A percentile compares a stretch with the other conserved stretches of the same genome.
These are phyloP conservation scores for Venturia aucupariae DNA, from an alignment of 2,329 filamentous ascomycete genomes.

Conservation along the genomic window DNA sequence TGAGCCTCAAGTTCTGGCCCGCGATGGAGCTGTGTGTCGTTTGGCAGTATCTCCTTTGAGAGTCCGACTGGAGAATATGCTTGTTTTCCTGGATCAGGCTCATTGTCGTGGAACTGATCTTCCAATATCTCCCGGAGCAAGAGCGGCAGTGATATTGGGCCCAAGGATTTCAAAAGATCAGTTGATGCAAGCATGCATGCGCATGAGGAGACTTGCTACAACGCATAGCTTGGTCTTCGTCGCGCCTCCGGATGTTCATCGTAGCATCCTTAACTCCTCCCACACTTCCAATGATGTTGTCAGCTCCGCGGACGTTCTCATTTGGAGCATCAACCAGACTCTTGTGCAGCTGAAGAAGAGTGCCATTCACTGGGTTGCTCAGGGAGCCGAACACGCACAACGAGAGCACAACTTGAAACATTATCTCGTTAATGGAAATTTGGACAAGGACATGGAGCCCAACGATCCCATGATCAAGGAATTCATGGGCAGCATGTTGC, in stretches of 20 bases:
- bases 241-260: slow-evolving; percentile 48
- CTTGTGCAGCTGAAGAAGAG: slow-evolving; percentile 39
- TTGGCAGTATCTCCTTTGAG: slow-evolving; percentile 52
- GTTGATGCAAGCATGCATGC: slow-evolving; percentile 62
- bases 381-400: slow-evolving; percentile 36
- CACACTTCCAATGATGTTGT: slow-evolving; percentile 24
- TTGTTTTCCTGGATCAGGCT: slow-evolving; percentile 61
- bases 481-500: background rate
- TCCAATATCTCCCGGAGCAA: slow-evolving; percentile 47
- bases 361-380: slow-evolving; percentile 51
- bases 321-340: slow-evolving; percentile 52
- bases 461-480: background rate
- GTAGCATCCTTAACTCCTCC: slow-evolving; percentile 1
- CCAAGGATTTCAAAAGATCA: slow-evolving; percentile 57
- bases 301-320: slow-evolving; percentile 45
- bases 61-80: slow-evolving; percentile 46
- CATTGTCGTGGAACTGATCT: slow-evolving; percentile 65
- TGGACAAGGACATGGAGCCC: no score
- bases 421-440: background rate
- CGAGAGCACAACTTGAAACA: background rate
- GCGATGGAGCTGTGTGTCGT: slow-evolving; percentile 35
- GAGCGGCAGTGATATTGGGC: slow-evolving; percentile 60
- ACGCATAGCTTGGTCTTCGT: slow-evolving; percentile 58
- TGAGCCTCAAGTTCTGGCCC: slow-evolving; percentile 45
- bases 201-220: slow-evolving; percentile 59